Percentiles rank a stretch among this genome's conserved stretches.
phyloP scores from a whole-genome alignment of 495 filamentous ascomycete genomes.

The Penicillium ucsense region DNA sequence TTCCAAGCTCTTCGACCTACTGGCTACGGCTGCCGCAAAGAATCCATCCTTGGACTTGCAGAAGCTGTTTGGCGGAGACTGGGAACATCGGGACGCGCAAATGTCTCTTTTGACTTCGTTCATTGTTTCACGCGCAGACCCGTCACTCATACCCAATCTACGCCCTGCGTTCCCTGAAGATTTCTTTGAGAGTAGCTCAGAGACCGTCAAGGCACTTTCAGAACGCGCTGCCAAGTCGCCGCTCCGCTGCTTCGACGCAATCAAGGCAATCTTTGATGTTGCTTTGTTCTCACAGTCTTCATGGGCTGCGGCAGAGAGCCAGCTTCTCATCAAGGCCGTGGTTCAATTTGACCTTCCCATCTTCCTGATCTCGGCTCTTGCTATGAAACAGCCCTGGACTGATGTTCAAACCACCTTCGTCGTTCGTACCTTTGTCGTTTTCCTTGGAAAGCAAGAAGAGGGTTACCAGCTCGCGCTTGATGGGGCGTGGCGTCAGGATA shows the following conservation, averaged over 20 bases:
- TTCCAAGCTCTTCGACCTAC: slow-evolving; percentile 61
- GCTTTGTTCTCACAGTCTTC: slow-evolving; percentile 56
- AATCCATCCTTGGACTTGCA: slow-evolving; percentile 62
- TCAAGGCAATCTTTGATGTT: slow-evolving; percentile 71
- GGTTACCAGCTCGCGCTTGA: slow-evolving; percentile 78
- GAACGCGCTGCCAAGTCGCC: slow-evolving; percentile 72
- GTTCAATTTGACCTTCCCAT: slow-evolving; percentile 47
- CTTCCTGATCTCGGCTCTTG: slow-evolving; percentile 71
- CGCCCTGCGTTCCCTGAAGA: slow-evolving; percentile 66
- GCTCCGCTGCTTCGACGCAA: slow-evolving; percentile 77
- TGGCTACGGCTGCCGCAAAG: slow-evolving; percentile 58
- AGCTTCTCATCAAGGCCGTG: slow-evolving; percentile 43
- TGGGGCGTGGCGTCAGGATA: slow-evolving; percentile 81
- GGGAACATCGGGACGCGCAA: slow-evolving; percentile 78
- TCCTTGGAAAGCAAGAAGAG: slow-evolving; percentile 51
- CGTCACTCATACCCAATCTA: slow-evolving; percentile 69
- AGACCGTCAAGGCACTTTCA: slow-evolving; percentile 59
- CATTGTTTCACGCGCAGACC: slow-evolving; percentile 67
- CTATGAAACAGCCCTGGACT: slow-evolving; percentile 56
- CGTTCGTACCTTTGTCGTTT: slow-evolving; percentile 49
- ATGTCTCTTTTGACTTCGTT: slow-evolving; percentile 84
- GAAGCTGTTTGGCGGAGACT: slow-evolving; percentile 81
- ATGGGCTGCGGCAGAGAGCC: slow-evolving; percentile 56
- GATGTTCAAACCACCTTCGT: slow-evolving; percentile 53
- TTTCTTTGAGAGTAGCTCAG: slow-evolving; percentile 64